A percentile compares a stretch with the other conserved stretches of the same genome.
Evolutionary conservation across 2,329 filamentous ascomycete genomes (phyloP).

Genomic region (Pseudofabraea citricarpa): DNA sequence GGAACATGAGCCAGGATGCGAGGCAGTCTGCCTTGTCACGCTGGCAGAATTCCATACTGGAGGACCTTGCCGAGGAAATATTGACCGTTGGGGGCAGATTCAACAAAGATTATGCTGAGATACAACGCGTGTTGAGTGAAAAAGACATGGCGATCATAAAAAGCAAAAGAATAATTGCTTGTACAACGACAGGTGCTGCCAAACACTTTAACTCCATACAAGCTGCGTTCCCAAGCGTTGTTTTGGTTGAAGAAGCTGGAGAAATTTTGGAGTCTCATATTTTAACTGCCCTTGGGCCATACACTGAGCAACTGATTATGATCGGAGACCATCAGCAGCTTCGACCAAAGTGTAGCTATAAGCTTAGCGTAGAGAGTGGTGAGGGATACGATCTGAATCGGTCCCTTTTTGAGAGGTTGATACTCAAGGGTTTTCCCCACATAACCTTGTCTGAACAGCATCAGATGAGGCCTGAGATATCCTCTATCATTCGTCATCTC

Average conservation of each 20-base stretch:
- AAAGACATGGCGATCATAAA: conserved; percentile 38
- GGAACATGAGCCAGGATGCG: conserved; percentile 39
- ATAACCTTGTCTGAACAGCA: conserved; percentile 57
- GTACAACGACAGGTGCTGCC: conserved; percentile 67
- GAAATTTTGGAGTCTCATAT: conserved; percentile 68
- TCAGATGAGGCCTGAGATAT: conserved; percentile 66
- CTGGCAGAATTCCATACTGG: conserved; percentile 42
- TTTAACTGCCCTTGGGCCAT: conserved; percentile 50
- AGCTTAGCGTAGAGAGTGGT: conserved; percentile 56
- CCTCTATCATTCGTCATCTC: conserved; percentile 47
- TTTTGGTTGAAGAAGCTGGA: conserved; percentile 69
- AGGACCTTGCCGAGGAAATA: conserved; percentile 45
- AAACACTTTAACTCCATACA: conserved; percentile 53
- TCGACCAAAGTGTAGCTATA: conserved; percentile 61
- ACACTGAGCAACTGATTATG: conserved; percentile 58
- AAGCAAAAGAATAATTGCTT: conserved; percentile 59
- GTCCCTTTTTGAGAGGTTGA: conserved; percentile 65
- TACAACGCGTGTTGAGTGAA: conserved; percentile 41
- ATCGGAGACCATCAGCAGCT: conserved; percentile 74
- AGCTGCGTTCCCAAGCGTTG: conserved; percentile 48
- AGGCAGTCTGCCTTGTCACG: conserved; percentile 31
- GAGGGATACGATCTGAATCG: conserved; percentile 62
- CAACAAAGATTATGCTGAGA: conserved; percentile 34
- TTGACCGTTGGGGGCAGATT: conserved; percentile 33
- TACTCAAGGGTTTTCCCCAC: conserved; percentile 48